Percentiles rank a stretch among this genome's conserved stretches.
These are phyloP conservation scores for Elongisporangium undulatum DNA, from an alignment of 352 stramenopile genomes.

Conservation along the genomic window DNA sequence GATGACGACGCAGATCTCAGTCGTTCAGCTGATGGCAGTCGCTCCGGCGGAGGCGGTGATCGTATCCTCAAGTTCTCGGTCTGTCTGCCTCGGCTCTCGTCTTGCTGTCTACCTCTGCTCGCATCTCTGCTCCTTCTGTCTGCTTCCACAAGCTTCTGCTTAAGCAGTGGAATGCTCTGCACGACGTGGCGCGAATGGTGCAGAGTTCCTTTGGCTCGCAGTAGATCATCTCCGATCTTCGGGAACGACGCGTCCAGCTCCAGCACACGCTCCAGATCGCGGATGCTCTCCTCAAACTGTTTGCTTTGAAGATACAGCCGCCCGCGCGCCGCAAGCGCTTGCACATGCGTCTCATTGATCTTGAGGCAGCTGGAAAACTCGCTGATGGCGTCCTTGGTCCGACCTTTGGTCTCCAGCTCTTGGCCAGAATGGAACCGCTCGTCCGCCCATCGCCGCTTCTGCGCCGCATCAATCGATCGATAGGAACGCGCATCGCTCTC, in stretches of 20 bases:
- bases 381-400: constrained; percentile 20
- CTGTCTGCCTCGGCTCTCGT: background rate
- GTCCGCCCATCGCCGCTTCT: constrained; percentile 32
- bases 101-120: background rate
- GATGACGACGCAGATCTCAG: background rate
- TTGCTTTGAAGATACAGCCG: constrained; percentile 15
- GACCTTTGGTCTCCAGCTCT: constrained; percentile 16
- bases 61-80: background rate
- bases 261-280: constrained; percentile 24
- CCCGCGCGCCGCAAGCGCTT: constrained; percentile 16
- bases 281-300: constrained; percentile 29
- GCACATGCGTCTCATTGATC: constrained; percentile 19
- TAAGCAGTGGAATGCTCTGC: background rate
- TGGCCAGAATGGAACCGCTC: constrained; percentile 22
- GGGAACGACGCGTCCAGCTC: constrained; percentile 14
- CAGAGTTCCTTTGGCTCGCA: constrained; percentile 13
- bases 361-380: constrained; percentile 36
- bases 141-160: background rate
- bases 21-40: background rate
- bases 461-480: constrained; percentile 18
- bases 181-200: constrained; percentile 14
- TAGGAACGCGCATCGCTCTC: constrained; percentile 21
- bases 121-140: background rate
- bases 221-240: constrained; percentile 9
- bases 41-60: background rate